Conservation (phyloP, 176 grass and related monocot species). For the Phyllostachys edulis region DNA sequence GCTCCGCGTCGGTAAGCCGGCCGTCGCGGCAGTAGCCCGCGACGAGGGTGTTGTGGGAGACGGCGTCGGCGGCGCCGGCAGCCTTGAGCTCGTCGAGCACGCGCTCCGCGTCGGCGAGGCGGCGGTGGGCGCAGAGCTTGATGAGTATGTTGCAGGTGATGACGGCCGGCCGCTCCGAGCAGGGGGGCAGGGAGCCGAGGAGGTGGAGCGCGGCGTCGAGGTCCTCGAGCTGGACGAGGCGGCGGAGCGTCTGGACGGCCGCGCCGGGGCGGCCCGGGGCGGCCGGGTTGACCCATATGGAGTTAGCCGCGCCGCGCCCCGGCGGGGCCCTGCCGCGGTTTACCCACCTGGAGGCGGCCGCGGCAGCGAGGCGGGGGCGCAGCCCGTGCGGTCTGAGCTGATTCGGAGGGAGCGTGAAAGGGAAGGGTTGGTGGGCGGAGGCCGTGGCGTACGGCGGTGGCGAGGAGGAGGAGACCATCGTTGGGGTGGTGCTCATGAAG, state of each 20-base stretch:
- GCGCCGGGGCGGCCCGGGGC: neutral
- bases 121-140: conserved; percentile 36
- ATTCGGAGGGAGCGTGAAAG: neutral
- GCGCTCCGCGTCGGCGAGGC: conserved; percentile 37
- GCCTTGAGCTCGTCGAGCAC: conserved; percentile 39
- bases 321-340: neutral
- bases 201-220: conserved; percentile 45
- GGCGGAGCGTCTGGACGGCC: conserved; percentile 15
- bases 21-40: conserved; percentile 50
- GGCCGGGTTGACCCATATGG: conserved; percentile 43
- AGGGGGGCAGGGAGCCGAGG: conserved; percentile 15
- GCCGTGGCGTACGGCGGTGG: neutral
- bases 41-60: conserved; percentile 58
- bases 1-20: conserved; percentile 37
- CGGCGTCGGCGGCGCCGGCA: conserved; percentile 32
- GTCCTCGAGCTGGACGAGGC: conserved; percentile 45
- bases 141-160: conserved; percentile 45
- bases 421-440: conserved; percentile 9
- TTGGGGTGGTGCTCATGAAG: neutral
- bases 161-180: conserved; percentile 24
- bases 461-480: conserved; percentile 21
- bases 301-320: neutral
- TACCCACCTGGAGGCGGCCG: conserved; percentile 26
- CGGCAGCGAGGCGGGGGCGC: neutral
- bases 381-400: neutral